phyloP scores from a whole-genome alignment of 257 asterid genomes.

The Nicotiana noctiflora region DNA sequence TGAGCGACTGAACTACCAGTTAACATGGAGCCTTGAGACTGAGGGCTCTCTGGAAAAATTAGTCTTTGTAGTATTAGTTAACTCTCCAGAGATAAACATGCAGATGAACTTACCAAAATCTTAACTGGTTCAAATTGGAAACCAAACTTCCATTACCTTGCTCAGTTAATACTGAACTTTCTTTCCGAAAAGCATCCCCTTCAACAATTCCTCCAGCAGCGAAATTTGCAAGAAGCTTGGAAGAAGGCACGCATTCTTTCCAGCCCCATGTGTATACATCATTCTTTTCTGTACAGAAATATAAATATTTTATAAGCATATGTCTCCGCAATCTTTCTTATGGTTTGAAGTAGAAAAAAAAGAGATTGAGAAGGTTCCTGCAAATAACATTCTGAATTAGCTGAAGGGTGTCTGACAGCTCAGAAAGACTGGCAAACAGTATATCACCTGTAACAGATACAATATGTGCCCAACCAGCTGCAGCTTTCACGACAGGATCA shows the following conservation, averaged over 20 bases:
- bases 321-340: background rate
- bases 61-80: constrained; percentile 12
- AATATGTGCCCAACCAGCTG: constrained; percentile 86
- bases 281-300: constrained; percentile 39
- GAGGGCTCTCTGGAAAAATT: constrained; percentile 29
- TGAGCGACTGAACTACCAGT: constrained; percentile 21
- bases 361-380: background rate
- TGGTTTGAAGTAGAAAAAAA: background rate
- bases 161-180: constrained; percentile 30
- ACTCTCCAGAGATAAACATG: background rate
- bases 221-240: constrained; percentile 36
- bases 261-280: constrained; percentile 76
- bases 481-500: constrained; percentile 48
- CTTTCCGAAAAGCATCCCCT: constrained; percentile 32
- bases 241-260: constrained; percentile 83
- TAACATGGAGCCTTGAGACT: constrained; percentile 34
- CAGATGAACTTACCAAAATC: background rate
- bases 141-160: constrained; percentile 33
- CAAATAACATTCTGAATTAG: background rate
- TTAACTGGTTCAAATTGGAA: background rate
- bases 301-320: background rate
- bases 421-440: background rate
- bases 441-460: constrained; percentile 55
- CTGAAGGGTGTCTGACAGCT: background rate
- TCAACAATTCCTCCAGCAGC: constrained; percentile 27